Evolutionary conservation across 2,329 filamentous ascomycete species (phyloP).

Genomic region (Alternaria atra): DNA sequence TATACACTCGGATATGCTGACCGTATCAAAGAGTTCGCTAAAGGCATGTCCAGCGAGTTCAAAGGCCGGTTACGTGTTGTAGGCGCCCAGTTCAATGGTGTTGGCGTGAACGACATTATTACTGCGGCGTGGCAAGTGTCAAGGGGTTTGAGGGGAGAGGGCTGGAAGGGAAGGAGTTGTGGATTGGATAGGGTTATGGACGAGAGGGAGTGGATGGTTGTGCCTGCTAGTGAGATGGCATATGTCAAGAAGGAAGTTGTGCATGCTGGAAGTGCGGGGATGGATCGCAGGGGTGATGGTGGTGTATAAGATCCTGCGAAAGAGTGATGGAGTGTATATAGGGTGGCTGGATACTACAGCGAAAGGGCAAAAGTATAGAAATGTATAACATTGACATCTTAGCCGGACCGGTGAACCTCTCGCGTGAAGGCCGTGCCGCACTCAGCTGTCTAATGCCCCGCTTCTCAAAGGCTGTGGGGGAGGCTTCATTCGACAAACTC

Average conservation of each 20-base stretch:
- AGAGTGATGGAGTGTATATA: neutral
- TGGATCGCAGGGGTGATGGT: slow-evolving; percentile 7
- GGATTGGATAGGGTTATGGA: slow-evolving; percentile 37
- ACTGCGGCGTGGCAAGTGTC: slow-evolving; percentile 65
- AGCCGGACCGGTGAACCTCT: neutral
- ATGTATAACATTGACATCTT: neutral
- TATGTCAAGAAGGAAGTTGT: slow-evolving; percentile 16
- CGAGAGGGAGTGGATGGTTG: slow-evolving; percentile 24
- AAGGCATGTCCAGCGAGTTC: slow-evolving; percentile 66
- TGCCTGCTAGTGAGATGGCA: slow-evolving; percentile 13
- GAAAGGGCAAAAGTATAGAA: neutral
- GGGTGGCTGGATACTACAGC: neutral
- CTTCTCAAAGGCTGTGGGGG: no score
- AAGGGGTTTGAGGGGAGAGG: slow-evolving; percentile 46
- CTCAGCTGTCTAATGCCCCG: no score
- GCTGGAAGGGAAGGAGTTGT: slow-evolving; percentile 38
- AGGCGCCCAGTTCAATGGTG: slow-evolving; percentile 58
- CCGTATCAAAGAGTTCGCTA: slow-evolving; percentile 65
- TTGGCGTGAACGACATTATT: slow-evolving; percentile 62
- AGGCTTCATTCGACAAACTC: no score
- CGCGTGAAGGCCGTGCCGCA: neutral
- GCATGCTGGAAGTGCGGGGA: neutral
- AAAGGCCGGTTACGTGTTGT: slow-evolving; percentile 70
- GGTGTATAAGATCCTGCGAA: neutral
- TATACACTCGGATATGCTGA: slow-evolving; percentile 80